Evolutionary conservation across 768 basidiomycete genomes (phyloP), one percentile per base, ranked within the genome.

Genomic region (Coprinopsis cinerea): DNA sequence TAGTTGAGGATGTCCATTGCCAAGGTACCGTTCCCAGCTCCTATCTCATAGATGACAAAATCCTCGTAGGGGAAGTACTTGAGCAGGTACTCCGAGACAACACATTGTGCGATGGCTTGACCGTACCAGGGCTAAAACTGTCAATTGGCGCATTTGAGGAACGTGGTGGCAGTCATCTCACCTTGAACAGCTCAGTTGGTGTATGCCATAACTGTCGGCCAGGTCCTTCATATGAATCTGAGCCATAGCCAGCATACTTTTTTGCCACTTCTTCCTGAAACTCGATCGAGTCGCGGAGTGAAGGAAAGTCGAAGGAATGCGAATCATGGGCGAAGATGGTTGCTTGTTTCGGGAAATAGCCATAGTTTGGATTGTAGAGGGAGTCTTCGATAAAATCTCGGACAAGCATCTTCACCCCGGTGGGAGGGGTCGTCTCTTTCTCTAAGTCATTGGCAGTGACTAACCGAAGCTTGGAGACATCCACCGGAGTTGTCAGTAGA

Each of bases 181-280:
- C 96, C 81, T 94, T 92, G 75, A 99, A 97, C 25, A 99, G 67
- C 62, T 98, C 96, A 0, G 92, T 95, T 0, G 96, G 96, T 1
- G 96, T 99, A 67, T 99, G 96, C 96, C 96, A 99, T 47, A 99
- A 71, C 68, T 99, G 95, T 59, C 81, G 78, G 4, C 92, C 90
- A 18, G 85, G 83, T 9, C 86, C 87, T 30, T 81, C 73, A 50
- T 67, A 68, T 54, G 69, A 74, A 57, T 82, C 77, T 25, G 70
- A 67, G 14, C 85, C 85, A 59, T 90, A 88, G 18, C 76, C 72
- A 41, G 78, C 75, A 62, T 97, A 98, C 55, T 82, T 77, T 56
- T 70, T 67, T 4, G 85, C 85, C n/a, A 97, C 79, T 54, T 81
- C 79, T 47, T 83, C 81, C 61, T 94, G 84, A 56, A 97, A 97